Conservation (phyloP, 2,329 filamentous ascomycete genomes). For the Aurifilum marmelostoma region DNA sequence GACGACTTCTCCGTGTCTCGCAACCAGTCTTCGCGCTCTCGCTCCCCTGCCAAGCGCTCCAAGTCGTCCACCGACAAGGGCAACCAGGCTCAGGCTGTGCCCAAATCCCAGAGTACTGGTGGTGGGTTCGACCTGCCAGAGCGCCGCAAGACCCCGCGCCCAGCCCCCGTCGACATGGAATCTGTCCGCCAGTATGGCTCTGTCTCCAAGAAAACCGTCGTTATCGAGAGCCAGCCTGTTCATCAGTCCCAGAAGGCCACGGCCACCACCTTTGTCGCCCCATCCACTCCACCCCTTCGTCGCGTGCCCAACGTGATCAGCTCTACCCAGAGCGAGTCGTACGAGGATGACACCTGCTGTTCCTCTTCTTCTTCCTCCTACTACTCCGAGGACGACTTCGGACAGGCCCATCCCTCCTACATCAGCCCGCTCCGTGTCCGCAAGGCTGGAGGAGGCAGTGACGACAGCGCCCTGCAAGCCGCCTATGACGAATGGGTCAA, state of each 20-base stretch:
- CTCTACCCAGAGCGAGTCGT: slow-evolving; percentile 5
- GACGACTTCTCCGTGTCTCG: slow-evolving; percentile 15
- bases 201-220: slow-evolving; percentile 20
- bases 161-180: slow-evolving; percentile 16
- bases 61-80: slow-evolving; percentile 29
- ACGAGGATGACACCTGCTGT: slow-evolving; percentile 29
- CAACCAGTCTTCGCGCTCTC: slow-evolving; percentile 30
- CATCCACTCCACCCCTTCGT: slow-evolving; percentile 22
- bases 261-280: slow-evolving; percentile 1
- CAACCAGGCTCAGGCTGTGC: background rate
- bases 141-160: slow-evolving; percentile 17
- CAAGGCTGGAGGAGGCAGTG: slow-evolving; percentile 24
- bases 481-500: slow-evolving; percentile 11
- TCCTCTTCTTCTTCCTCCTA: slow-evolving; percentile 33
- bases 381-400: slow-evolving; percentile 38
- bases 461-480: slow-evolving; percentile 24
- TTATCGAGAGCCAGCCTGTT: slow-evolving; percentile 11
- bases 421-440: slow-evolving; percentile 37
- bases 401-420: slow-evolving; percentile 27
- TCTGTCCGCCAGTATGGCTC: slow-evolving; percentile 21
- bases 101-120: slow-evolving; percentile 9
- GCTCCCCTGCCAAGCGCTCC: slow-evolving; percentile 33
- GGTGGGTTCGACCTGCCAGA: slow-evolving; percentile 10
- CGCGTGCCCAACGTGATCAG: slow-evolving; percentile 21
- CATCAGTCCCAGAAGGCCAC: slow-evolving; percentile 15